Percentiles rank a stretch among this genome's conserved stretches.
Conservation (phyloP, 2,329 filamentous ascomycete genomes). For the Chrysoporthe austroafricana region DNA sequence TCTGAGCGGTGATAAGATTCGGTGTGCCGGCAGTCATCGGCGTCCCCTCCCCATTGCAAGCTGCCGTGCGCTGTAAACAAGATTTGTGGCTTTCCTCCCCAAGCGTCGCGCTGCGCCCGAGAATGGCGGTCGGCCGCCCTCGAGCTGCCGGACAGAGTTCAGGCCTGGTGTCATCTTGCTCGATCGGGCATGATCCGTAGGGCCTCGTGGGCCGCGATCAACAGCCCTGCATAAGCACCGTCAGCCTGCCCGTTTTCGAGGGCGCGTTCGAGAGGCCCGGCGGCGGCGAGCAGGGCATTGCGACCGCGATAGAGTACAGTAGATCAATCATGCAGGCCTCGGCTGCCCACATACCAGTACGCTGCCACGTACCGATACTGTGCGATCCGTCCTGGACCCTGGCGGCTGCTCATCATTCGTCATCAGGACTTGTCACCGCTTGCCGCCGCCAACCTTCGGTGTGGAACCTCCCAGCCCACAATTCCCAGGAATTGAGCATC, state of each 20-base stretch:
- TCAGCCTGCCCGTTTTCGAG: conserved; percentile 1
- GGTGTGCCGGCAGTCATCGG: background rate
- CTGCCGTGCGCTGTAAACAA: background rate
- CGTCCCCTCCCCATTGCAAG: background rate
- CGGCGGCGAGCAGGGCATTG: background rate
- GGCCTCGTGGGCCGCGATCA: conserved; percentile 17
- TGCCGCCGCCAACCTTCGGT: conserved; percentile 3
- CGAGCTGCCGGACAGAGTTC: conserved; percentile 1
- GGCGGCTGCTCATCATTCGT: background rate
- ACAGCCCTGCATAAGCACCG: conserved; percentile 10
- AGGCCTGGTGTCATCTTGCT: conserved; percentile 16
- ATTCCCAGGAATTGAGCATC: too few species aligned
- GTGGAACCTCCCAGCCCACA: conserved; percentile 9
- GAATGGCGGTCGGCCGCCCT: conserved; percentile 23
- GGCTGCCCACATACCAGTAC: background rate
- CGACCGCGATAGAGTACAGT: background rate
- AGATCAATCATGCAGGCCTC: background rate
- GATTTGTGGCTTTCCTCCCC: background rate
- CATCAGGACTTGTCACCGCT: conserved; percentile 8
- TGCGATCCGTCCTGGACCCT: conserved; percentile 1
- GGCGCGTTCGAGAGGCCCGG: background rate
- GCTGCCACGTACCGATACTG: background rate
- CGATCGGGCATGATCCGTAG: conserved; percentile 22
- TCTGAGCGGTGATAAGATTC: background rate
- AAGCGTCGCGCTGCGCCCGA: conserved; percentile 17